These are phyloP conservation scores for Penicillium sp. DNA, from an alignment of 2,329 filamentous ascomycete genomes.

Conservation along the genomic window DNA sequence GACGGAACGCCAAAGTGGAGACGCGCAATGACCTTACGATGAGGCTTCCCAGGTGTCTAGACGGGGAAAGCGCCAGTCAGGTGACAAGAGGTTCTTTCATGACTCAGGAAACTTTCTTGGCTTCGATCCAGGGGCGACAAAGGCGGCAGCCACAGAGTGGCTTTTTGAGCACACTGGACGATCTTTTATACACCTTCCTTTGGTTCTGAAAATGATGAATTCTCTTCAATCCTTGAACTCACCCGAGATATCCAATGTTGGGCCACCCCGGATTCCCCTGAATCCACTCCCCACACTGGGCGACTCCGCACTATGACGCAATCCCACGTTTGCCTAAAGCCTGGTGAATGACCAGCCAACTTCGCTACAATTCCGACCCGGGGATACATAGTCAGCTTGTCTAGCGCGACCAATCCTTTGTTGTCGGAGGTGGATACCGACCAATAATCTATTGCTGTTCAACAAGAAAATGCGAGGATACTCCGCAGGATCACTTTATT, in stretches of 20 bases:
- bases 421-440: not conserved
- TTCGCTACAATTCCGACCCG: not conserved
- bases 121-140: too few species aligned
- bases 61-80: not conserved
- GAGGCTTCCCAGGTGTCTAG: too few species aligned
- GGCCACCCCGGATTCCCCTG: not conserved
- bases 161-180: too few species aligned
- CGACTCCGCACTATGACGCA: not conserved
- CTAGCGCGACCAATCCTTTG: not conserved
- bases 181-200: too few species aligned
- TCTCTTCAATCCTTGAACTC: not conserved
- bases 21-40: too few species aligned
- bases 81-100: too few species aligned
- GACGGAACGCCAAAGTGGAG: too few species aligned
- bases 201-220: too few species aligned
- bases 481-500: not conserved
- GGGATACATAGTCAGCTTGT: not conserved
- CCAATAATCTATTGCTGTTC: not conserved
- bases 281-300: not conserved
- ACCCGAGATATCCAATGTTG: not conserved
- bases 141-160: too few species aligned
- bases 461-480: not conserved
- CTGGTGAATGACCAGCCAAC: not conserved
- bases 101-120: too few species aligned
- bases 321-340: not conserved